phyloP scores from a whole-genome alignment of 2,329 filamentous ascomycete species.

The Beauveria scarabaeidicola region DNA sequence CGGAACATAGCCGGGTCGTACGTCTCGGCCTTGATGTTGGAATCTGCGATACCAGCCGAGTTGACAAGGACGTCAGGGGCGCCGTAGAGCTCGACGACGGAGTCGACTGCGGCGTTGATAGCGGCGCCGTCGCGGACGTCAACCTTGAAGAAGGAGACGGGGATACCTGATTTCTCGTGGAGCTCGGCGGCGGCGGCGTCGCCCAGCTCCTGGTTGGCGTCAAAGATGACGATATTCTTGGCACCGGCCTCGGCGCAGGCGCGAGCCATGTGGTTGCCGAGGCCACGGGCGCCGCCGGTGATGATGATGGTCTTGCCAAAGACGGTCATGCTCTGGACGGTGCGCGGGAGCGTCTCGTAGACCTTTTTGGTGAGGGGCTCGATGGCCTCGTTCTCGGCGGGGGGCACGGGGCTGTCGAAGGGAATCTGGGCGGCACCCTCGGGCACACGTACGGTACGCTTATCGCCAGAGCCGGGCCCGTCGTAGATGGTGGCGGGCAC shows the following conservation, averaged over 20 bases:
- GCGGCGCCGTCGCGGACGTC: constrained; percentile 65
- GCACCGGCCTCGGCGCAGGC: constrained; percentile 69
- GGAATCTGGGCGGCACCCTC: constrained; percentile 33
- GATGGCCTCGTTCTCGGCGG: constrained; percentile 34
- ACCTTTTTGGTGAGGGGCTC: constrained; percentile 44
- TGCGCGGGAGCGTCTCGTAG: constrained; percentile 50
- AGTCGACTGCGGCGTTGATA: constrained; percentile 60
- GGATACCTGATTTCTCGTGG: constrained; percentile 62
- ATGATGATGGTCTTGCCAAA: constrained; percentile 63
- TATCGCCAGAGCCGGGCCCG: constrained; percentile 39
- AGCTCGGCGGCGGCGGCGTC: constrained; percentile 62
- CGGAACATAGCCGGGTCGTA: constrained; percentile 72
- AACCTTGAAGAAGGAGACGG: constrained; percentile 69
- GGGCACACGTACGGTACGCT: constrained; percentile 47
- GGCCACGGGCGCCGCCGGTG: constrained; percentile 67
- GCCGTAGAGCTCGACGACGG: constrained; percentile 58
- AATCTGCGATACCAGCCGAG: constrained; percentile 72
- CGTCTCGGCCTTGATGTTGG: constrained; percentile 73
- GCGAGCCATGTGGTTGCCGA: constrained; percentile 72
- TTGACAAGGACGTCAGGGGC: constrained; percentile 69
- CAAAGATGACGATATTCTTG: constrained; percentile 65
- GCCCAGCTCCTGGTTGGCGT: constrained; percentile 67
- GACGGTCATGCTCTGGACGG: constrained; percentile 60
- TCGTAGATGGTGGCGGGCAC: constrained; percentile 48
- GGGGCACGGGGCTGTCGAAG: constrained; percentile 27